Conservation (phyloP, 805 yeast species). For the Kazachstania kunashirensis region DNA sequence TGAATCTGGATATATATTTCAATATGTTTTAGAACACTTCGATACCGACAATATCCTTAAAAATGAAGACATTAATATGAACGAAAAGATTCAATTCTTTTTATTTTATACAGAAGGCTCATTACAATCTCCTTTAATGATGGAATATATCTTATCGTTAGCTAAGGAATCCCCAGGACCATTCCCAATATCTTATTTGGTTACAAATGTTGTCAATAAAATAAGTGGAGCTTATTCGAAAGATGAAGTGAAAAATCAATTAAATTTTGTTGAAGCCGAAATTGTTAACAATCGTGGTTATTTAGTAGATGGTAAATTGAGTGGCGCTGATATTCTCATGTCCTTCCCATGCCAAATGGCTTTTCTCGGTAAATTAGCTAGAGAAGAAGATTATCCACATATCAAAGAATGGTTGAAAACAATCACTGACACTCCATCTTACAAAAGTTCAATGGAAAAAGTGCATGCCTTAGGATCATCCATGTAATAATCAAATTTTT, state of each 20-base stretch:
- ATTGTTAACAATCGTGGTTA: conserved; percentile 32
- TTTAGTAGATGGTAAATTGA: conserved; percentile 42
- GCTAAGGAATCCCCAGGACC: conserved; percentile 38
- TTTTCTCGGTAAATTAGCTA: conserved; percentile 10
- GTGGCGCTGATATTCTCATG: conserved; percentile 50
- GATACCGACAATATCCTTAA: conserved; percentile 35
- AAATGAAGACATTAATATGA: conserved; percentile 33
- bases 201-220: conserved; percentile 35
- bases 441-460: no score
- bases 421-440: no score
- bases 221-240: conserved; percentile 41
- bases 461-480: no score
- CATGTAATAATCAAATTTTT: no score
- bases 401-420: conserved; percentile 18
- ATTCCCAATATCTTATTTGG: conserved; percentile 37
- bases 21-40: conserved; percentile 41
- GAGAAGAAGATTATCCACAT: conserved; percentile 17
- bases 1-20: conserved; percentile 53
- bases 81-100: conserved; percentile 40
- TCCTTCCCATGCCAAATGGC: conserved; percentile 35
- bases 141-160: conserved; percentile 29
- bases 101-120: conserved; percentile 56
- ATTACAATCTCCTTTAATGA: conserved; percentile 40
- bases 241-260: conserved; percentile 36
- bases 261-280: conserved; percentile 35